Base-by-base conservation (phyloP, 2,329 filamentous ascomycete species). In the Monosporascus sp. region DNA sequence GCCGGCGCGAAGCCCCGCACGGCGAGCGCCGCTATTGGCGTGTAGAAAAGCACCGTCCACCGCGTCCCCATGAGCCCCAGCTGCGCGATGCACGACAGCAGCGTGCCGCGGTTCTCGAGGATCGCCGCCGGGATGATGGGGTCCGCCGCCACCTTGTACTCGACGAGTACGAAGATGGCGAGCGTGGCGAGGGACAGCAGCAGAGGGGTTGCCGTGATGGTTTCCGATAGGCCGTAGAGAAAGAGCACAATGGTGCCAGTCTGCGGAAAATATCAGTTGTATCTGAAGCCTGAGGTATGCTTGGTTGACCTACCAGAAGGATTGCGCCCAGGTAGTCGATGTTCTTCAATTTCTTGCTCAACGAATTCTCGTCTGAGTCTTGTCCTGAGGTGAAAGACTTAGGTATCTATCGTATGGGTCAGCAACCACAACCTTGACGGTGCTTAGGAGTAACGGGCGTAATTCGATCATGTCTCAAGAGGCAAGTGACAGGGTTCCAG, bases 31-130 rank as follows among this genome's bases (percentile, higher is more conserved):
- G 90, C 92, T 44, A 90, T 83, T 0, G 90, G 90, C 0, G 86
- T 81, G 70, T 90, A 95, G 73, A 91, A 94, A 7, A 95, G 75
- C 2, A 95, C 78, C 6, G 79, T 79, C 90, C 89, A 95, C 53
- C 90, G 85, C 2, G 87, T 80, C 65, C 88, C 84, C 88, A 95
- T 93, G 66, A 90, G 80, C 20, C 86, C 84, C 0, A 92, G 77
- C 48, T 90, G 89, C 1, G 85, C 80, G 22, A 92, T 63, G 64
- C 89, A 93, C 1, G 87, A 87, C 22, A 93, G 71, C 3, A 93
- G 73, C 1, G 89, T 83, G 31, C 85, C 86, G 27, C 86, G 81
- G 11, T 85, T 89, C 49, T 77, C 80, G 27, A 95, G 78, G 2
- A 94, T 77, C 1, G 78, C 69, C 48, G 92, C 72, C 1, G 90